Base-by-base conservation (phyloP, 495 filamentous ascomycete species). In the Xylaria scruposa region DNA sequence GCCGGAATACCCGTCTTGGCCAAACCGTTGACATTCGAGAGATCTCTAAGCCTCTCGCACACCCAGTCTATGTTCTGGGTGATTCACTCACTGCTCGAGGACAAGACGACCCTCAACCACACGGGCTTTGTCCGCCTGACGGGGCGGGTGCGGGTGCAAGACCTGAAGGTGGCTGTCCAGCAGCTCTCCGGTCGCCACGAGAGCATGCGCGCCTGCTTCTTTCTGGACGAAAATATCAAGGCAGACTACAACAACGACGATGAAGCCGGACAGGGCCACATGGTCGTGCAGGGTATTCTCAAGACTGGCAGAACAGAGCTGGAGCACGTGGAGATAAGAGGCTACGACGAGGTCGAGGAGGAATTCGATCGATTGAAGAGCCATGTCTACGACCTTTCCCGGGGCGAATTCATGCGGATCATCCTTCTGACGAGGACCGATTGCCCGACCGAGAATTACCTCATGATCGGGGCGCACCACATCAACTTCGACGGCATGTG, bases 91-190 rank as follows among this genome's bases (percentile, higher is more conserved):
- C 73, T 81, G 21, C 56, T 82, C 3, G 73, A 78, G 4, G 82
- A 85, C 65, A 76, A 75, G 56, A 78, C 79, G 5, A 73, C 75
- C 26, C 76, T 80, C 66, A 85, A 86, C 73, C 53, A 82, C 19
- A 72, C 78, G 9, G 19, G 58, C 13, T n/a, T 61, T 8, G 8
- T 61, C 8, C 13, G 10, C 15, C 1, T 61, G 1, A 29, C 7
- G 13, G 58, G 58, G n/a, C 9, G 8, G 4, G 8, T 61, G 3
- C 66, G 75, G 13, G 62, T 71, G 4, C 72, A 67, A 53, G 67
- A 75, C 17, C 19, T 85, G 9, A 68, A 46, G 17, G 82, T 82
- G 19, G 83, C 84, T 3, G 59, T 83, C 3, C 31, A 71, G 4
- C 7, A 46, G 4, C 70, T 81, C 5, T 74, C 49, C 0, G 62